A percentile compares a stretch with the other conserved stretches of the same genome.
Conservation (phyloP, 1,284 basidiomycete genomes). For the Anthracocystis setariae region DNA sequence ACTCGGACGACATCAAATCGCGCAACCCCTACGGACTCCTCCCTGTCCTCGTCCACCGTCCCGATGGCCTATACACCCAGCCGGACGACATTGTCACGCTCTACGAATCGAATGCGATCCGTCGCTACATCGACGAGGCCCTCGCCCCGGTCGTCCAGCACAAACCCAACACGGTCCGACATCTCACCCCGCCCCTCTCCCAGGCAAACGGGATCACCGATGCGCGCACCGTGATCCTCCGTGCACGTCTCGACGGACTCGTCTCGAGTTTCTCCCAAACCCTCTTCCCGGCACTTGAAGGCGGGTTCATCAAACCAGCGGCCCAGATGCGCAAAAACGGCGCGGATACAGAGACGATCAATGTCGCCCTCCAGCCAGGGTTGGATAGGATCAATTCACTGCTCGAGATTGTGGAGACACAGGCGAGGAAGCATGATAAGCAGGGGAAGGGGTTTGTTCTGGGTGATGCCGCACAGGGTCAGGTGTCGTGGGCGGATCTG, state of each 20-base stretch:
- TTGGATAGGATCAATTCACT: conserved; percentile 12
- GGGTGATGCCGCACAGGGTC: background rate
- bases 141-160: conserved; percentile 14
- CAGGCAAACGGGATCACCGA: background rate
- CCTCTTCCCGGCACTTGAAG: conserved; percentile 34
- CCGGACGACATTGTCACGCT: conserved; percentile 24
- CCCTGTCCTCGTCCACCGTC: conserved; percentile 40
- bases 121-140: conserved; percentile 42
- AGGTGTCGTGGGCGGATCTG: conserved; percentile 37
- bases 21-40: conserved; percentile 37
- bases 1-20: conserved; percentile 27
- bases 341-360: conserved; percentile 29
- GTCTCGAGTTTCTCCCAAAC: conserved; percentile 30
- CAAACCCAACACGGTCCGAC: background rate
- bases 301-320: conserved; percentile 36
- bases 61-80: conserved; percentile 34
- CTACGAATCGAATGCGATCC: conserved; percentile 37
- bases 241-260: conserved; percentile 21
- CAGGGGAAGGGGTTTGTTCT: conserved; percentile 8
- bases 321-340: conserved; percentile 34
- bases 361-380: conserved; percentile 22
- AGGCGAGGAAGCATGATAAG: conserved; percentile 8
- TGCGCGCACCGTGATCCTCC: background rate
- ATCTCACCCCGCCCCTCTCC: conserved; percentile 25
- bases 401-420: conserved; percentile 32